A percentile compares a stretch with the other conserved stretches of the same genome.
Evolutionary conservation across 805 yeast genomes (phyloP).

Genomic region (Metschnikowia rubicola): DNA sequence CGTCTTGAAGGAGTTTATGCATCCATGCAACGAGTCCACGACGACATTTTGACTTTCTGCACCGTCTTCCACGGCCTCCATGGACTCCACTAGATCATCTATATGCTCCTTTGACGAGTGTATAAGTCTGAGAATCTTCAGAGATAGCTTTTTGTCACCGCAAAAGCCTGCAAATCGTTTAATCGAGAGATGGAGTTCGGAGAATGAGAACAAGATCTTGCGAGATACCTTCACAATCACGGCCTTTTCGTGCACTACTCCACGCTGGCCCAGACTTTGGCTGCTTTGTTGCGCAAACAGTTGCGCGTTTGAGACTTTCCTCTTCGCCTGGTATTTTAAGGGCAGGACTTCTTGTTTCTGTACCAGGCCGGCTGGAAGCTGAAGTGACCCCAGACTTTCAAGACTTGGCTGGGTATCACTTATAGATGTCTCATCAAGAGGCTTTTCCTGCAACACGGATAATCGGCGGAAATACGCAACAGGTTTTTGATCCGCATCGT

Average conservation of each 20-base stretch:
- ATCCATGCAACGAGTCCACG: slow-evolving; percentile 27
- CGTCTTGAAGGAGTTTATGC: slow-evolving; percentile 48
- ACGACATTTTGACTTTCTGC: slow-evolving; percentile 31
- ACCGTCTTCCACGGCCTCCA: slow-evolving; percentile 46
- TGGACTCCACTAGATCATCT: slow-evolving; percentile 53
- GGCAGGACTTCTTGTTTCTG: background rate
- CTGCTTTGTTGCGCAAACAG: background rate
- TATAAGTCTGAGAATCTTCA: slow-evolving; percentile 49
- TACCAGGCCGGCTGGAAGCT: background rate
- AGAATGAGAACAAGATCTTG: slow-evolving; percentile 57
- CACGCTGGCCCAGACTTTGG: background rate
- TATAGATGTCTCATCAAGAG: slow-evolving; percentile 19
- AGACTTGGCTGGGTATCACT: slow-evolving; percentile 12
- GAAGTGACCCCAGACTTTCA: background rate
- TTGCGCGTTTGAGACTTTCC: background rate
- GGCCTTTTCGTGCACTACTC: slow-evolving; percentile 1
- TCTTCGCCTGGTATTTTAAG: background rate
- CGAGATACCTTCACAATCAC: slow-evolving; percentile 47
- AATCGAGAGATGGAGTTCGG: slow-evolving; percentile 61
- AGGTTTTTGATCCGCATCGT: slow-evolving; percentile 46
- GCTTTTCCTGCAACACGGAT: slow-evolving; percentile 58
- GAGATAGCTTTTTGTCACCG: slow-evolving; percentile 50
- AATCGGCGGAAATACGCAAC: slow-evolving; percentile 64
- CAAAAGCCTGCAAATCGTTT: slow-evolving; percentile 58
- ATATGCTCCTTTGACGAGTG: slow-evolving; percentile 52